A percentile compares a stretch with the other conserved stretches of the same genome.
phyloP scores from a whole-genome alignment of 1,284 basidiomycete genomes.

The Dichomitus squalens region DNA sequence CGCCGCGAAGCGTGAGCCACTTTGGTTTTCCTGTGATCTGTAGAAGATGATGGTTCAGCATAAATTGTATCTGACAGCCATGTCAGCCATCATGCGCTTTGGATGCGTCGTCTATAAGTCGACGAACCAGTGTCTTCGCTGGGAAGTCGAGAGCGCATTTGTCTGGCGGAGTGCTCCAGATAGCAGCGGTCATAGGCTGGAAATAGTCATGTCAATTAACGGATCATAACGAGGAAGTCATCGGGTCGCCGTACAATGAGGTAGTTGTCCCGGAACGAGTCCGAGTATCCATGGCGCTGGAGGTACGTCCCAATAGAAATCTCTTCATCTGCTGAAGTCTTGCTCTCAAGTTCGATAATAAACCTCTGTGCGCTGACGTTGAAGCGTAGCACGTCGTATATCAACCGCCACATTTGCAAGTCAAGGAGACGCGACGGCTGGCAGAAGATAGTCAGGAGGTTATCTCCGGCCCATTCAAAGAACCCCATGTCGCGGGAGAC shows the following conservation, averaged over 20 bases:
- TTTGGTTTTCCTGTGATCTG: conserved; percentile 76
- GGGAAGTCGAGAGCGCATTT: conserved; percentile 76
- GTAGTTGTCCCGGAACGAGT: conserved; percentile 76
- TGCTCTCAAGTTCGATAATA: conserved; percentile 31
- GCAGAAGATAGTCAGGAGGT: conserved; percentile 64
- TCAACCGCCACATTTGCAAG: conserved; percentile 71
- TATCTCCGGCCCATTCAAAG: conserved; percentile 79
- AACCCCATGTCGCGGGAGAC: conserved; percentile 68
- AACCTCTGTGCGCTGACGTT: conserved; percentile 64
- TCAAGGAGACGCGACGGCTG: conserved; percentile 66
- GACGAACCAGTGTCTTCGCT: conserved; percentile 62
- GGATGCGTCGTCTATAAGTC: neutral
- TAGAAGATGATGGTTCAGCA: conserved; percentile 81
- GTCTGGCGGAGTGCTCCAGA: conserved; percentile 82
- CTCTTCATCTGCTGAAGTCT: conserved; percentile 33
- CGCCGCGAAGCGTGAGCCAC: conserved; percentile 79
- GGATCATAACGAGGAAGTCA: neutral
- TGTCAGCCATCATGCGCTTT: neutral
- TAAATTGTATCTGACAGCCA: conserved; percentile 56
- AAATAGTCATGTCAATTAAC: conserved; percentile 1
- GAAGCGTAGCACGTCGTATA: conserved; percentile 81
- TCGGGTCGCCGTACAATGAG: conserved; percentile 58
- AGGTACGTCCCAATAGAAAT: conserved; percentile 75
- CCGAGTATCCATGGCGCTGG: conserved; percentile 65
- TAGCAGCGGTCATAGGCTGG: conserved; percentile 80